Evolutionary conservation across 2,329 filamentous ascomycete species (phyloP).

Genomic region (Pseudovirgaria hyperparasitica): DNA sequence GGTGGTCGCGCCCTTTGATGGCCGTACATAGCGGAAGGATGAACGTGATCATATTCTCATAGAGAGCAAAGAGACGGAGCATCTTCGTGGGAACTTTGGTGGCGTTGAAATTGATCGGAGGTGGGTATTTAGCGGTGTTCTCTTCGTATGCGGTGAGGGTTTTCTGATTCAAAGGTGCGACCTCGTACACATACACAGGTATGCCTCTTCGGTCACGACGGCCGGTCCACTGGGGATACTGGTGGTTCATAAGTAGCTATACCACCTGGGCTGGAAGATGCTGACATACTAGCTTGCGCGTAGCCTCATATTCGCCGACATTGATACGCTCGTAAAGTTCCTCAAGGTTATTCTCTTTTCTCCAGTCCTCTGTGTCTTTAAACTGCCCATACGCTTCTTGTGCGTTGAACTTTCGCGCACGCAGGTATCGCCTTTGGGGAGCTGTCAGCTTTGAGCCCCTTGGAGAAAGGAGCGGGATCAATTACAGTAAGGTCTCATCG

Average conservation of each 20-base stretch:
- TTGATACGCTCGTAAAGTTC: conserved; percentile 79
- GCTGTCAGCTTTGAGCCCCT: conserved; percentile 13
- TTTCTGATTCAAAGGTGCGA: conserved; percentile 71
- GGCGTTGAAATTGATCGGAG: conserved; percentile 46
- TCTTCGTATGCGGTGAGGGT: conserved; percentile 70
- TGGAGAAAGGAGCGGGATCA: conserved; percentile 5
- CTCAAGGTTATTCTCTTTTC: conserved; percentile 64
- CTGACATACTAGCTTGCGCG: conserved; percentile 53
- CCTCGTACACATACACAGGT: conserved; percentile 83
- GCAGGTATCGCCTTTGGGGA: conserved; percentile 59
- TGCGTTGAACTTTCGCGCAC: conserved; percentile 69
- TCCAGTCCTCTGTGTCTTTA: conserved; percentile 79
- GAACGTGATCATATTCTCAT: conserved; percentile 85
- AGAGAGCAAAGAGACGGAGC: conserved; percentile 78
- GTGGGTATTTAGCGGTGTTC: conserved; percentile 38
- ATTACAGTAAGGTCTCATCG: conserved; percentile 59
- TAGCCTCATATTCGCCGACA: conserved; percentile 68
- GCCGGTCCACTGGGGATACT: conserved; percentile 94
- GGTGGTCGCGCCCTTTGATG: conserved; percentile 56
- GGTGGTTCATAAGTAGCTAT: conserved; percentile 11
- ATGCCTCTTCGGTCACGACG: conserved; percentile 83
- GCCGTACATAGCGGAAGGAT: conserved; percentile 73
- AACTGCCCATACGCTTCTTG: conserved; percentile 73
- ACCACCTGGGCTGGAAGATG: conserved; percentile 3
- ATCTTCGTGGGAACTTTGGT: conserved; percentile 61